These are phyloP conservation scores for Incumbomyces lentus DNA, from an alignment of 2,329 filamentous ascomycete genomes.

Conservation along the genomic window DNA sequence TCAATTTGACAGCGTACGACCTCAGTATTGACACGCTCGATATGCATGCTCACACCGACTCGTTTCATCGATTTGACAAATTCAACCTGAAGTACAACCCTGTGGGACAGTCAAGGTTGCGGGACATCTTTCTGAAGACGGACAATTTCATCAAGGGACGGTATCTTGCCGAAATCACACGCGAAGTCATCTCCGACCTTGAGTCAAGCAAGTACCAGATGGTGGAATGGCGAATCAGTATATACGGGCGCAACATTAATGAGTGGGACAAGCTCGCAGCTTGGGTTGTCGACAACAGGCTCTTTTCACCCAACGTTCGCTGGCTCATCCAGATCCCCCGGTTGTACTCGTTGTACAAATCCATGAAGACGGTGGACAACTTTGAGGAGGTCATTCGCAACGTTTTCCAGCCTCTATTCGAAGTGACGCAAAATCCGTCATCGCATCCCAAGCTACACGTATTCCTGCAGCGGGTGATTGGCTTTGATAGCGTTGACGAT, in stretches of 20 bases:
- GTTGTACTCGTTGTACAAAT: slow-evolving; percentile 92
- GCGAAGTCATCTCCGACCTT: slow-evolving; percentile 92
- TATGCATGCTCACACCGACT: slow-evolving; percentile 98
- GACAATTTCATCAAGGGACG: slow-evolving; percentile 95
- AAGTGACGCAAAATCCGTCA: slow-evolving; percentile 77
- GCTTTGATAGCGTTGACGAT: slow-evolving; percentile 95
- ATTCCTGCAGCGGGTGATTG: slow-evolving; percentile 89
- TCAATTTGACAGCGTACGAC: slow-evolving; percentile 94
- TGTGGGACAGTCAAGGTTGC: slow-evolving; percentile 83
- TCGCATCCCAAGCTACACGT: slow-evolving; percentile 88
- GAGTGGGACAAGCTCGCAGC: slow-evolving; percentile 97
- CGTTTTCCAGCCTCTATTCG: slow-evolving; percentile 85
- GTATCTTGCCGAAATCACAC: slow-evolving; percentile 93
- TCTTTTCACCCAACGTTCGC: slow-evolving; percentile 93
- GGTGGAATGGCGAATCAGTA: slow-evolving; percentile 94
- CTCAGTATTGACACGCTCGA: slow-evolving; percentile 96
- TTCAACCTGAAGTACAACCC: slow-evolving; percentile 99
- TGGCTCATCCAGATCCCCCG: slow-evolving; percentile 95
- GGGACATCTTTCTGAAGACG: slow-evolving; percentile 98
- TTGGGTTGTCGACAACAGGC: slow-evolving; percentile 96
- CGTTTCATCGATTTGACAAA: slow-evolving; percentile 97
- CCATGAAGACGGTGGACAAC: slow-evolving; percentile 71
- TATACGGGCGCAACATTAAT: slow-evolving; percentile 82
- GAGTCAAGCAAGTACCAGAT: slow-evolving; percentile 99
- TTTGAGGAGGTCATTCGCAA: slow-evolving; percentile 88